Evolutionary conservation across 2,329 filamentous ascomycete species (phyloP), one percentile per base, ranked within the genome.

Genomic region (Aphanocladium album): DNA sequence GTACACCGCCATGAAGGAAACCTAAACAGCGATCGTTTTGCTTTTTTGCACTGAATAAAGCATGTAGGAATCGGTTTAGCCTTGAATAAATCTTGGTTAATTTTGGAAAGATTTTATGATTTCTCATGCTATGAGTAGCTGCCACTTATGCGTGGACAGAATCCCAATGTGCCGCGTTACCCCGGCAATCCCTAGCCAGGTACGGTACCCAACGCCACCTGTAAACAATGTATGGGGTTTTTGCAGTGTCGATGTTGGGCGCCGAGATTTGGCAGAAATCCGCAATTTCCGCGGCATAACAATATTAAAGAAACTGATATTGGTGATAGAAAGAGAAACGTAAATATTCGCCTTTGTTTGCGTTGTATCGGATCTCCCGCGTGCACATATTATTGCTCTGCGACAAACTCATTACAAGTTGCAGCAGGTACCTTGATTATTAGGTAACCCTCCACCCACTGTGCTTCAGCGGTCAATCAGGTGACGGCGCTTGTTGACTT

Each of bases 401-500:
- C 21, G 16, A 23, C 41, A 27, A 33, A 8, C 43, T 35, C 6
- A 35, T 35, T 35, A 12, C 33, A 35, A 6, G 6, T 35, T 6
- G 6, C 25, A 30, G 14, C 30, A 46, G n/a, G 2, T 12, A n/a
- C 25, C n/a, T 43, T 16, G 39, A 39, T 6, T n/a, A 57, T 57
- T 57, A 57, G 54, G 45, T 57, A 57, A 57, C 54, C 43, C 45
- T 46, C 27, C n/a, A 33, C 5, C 27, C n/a, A 35, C 11, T n/a
- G 8, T 35, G 9, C 17, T 19, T 27, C 41, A 23, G 6, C 25
- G 30, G 58, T 47, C 51, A 51, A 60, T 60, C 59, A 60, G 52
- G 52, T 56, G 59, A 60, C 51, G 19, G 33, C 43, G 45, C 59
- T 56, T 60, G 59, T 60, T 60, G 59, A 60, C 51, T 60, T 56